Evolutionary conservation across 176 grass and related monocot genomes (phyloP).

Genomic region (Oryza brachyantha): DNA sequence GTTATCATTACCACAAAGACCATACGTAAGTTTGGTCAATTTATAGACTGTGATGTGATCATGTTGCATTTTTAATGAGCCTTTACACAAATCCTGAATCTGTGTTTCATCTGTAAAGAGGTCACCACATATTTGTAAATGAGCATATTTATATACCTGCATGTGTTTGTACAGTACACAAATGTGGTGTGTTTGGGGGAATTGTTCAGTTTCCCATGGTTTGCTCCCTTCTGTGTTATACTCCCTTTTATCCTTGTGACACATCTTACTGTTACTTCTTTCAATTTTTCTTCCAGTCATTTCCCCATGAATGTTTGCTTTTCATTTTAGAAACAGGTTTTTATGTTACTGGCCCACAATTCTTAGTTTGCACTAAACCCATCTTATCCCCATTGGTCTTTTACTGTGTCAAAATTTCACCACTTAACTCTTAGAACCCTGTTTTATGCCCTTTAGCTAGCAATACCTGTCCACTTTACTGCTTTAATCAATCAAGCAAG

Average conservation of each 20-base stretch:
- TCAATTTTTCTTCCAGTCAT: not conserved
- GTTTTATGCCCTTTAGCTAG: not conserved
- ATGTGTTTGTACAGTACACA: not conserved
- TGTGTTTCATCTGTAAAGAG: not conserved
- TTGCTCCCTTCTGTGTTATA: not conserved
- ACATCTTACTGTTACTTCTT: not conserved
- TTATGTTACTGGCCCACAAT: not conserved
- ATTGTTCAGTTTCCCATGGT: not conserved
- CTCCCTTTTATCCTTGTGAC: not conserved
- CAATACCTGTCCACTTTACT: not conserved
- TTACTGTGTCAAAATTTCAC: too few relatives aligned
- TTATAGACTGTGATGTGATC: not conserved
- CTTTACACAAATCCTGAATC: not conserved
- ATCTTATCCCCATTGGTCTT: too few relatives aligned
- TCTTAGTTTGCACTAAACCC: not conserved
- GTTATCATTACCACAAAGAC: not conserved
- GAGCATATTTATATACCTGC: slow-evolving; percentile 10
- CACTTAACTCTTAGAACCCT: not conserved
- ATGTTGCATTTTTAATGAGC: not conserved
- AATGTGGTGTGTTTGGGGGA: not conserved
- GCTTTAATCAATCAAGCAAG: not conserved
- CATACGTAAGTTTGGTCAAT: not conserved
- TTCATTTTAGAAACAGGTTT: not conserved
- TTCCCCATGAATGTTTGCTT: not conserved
- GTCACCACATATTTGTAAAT: slow-evolving; percentile 1